Evolutionary conservation across 1,139 yeast species (phyloP).

Genomic region (Magnusiomyces magnusii): DNA sequence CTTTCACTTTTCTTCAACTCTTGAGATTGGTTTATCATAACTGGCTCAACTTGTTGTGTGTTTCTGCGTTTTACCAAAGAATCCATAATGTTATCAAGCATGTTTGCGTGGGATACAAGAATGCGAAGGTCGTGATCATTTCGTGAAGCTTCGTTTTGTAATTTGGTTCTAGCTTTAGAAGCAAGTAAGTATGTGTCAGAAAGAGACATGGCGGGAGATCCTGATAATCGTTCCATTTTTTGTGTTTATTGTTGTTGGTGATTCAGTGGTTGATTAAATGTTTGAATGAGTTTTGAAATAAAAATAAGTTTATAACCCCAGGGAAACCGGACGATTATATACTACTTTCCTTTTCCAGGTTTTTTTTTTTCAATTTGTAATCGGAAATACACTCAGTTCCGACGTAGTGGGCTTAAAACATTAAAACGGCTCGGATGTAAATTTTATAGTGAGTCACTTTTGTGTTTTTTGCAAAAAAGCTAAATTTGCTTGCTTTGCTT

Average conservation of each 20-base stretch:
- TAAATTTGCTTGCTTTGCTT: not conserved
- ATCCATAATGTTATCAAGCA: conserved; percentile 64
- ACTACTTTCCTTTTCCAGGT: not conserved
- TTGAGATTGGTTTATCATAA: conserved; percentile 3
- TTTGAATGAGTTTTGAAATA: not conserved
- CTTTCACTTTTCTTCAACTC: conserved; percentile 12
- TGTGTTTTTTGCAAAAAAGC: not conserved
- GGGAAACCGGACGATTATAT: not conserved
- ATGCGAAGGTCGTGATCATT: conserved; percentile 54
- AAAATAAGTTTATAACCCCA: not conserved
- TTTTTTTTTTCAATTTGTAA: not conserved
- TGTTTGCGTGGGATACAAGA: conserved; percentile 68
- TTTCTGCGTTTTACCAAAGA: conserved; percentile 21
- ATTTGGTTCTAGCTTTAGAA: conserved; percentile 58
- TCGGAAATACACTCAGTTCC: not conserved
- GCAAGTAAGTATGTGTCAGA: conserved; percentile 62
- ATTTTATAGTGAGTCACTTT: not conserved
- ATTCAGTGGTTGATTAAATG: not conserved
- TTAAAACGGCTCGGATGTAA: not conserved
- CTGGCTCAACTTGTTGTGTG: conserved; percentile 5
- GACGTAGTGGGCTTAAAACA: not conserved
- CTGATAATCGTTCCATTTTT: conserved; percentile 3
- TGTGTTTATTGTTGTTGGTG: no score
- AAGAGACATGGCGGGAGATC: conserved; percentile 30
- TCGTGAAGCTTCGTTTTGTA: conserved; percentile 57